Conservation (phyloP, 78 protist species). For the Emiliania huxleyi region DNA sequence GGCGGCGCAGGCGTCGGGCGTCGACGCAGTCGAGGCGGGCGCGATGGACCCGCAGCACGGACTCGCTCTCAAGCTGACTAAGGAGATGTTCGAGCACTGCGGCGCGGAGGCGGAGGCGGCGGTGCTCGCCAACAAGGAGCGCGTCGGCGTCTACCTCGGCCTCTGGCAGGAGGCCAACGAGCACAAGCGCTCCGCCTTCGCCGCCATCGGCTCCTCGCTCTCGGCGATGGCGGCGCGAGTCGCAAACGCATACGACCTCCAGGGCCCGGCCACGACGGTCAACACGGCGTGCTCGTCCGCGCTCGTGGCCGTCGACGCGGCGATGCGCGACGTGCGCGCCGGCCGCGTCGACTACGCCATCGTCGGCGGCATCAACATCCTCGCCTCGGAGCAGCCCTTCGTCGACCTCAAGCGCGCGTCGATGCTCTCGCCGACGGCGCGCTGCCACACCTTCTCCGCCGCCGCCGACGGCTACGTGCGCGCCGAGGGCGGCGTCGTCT, state of each 20-base stretch:
- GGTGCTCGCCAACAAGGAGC: background rate
- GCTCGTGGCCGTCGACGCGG: conserved; percentile 72
- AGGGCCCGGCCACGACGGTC: conserved; percentile 74
- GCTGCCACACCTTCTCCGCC: conserved; percentile 67
- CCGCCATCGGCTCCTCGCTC: background rate
- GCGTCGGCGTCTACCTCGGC: background rate
- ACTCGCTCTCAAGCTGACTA: background rate
- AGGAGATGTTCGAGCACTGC: background rate
- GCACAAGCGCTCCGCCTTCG: too few relatives aligned
- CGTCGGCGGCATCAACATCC: background rate
- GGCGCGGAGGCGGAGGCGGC: background rate
- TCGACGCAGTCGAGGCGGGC: background rate
- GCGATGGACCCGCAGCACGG: conserved; percentile 19
- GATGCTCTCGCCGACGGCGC: conserved; percentile 63
- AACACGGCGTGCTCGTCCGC: conserved; percentile 88
- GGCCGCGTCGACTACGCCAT: background rate
- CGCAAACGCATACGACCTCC: conserved; percentile 64
- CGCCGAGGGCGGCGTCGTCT: conserved; percentile 74
- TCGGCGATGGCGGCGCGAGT: conserved; percentile 49
- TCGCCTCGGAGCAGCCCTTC: conserved; percentile 24
- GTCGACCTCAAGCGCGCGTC: background rate
- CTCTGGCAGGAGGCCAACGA: background rate
- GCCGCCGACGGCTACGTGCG: conserved; percentile 86
- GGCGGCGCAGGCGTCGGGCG: too few relatives aligned
- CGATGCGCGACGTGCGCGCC: conserved; percentile 25